Evolutionary conservation across 2,329 filamentous ascomycete species (phyloP), one percentile per base, ranked within the genome.

Genomic region (Penicillium thymicola): DNA sequence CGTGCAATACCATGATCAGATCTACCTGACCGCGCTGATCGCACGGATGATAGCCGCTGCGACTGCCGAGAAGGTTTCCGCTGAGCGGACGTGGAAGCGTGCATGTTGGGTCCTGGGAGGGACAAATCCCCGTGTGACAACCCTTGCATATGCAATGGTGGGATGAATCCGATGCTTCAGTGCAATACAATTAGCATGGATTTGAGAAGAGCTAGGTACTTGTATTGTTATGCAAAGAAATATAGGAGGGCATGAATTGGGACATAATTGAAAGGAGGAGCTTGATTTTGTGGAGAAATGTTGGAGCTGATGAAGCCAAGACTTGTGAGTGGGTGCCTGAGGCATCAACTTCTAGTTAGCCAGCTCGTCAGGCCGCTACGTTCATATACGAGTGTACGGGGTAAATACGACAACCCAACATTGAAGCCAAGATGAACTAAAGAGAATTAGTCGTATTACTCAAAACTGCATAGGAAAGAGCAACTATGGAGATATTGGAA

Each of bases 61-160:
- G 64, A 65, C 43, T 63, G 70, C 65, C 67, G 63, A 45, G 64
- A 65, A 55, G 63, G 51, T 55, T 66, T 69, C 42, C 65, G 66
- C 62, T 66, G 63, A 32, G 65, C 54, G 27, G 64, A 59, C 16
- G 57, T 54, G 40, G 70, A 61, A 46, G 67, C 55, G 51, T 72
- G 68, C 51, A 72, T 67, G 52, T 63, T 70, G 25, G 67, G 57
- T 16, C 57, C 65, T 27, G 64, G 57, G 11, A 69, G 61, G 54
- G 66, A 64, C 21, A 66, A 61, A 34, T 66, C 62, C 44, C 62
- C 62, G 43, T 58, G 57, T 36, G 64, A 57, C 23, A 58, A 55
- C 49, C 49, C 38, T 54, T 61, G 60, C 56, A 62, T 61, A 49
- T 52, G 45, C 40, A 44, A 25, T 36, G 10, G 18, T 28, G 8